Evolutionary conservation across 768 basidiomycete species (phyloP).

Genomic region (Multifurca ochricompacta): DNA sequence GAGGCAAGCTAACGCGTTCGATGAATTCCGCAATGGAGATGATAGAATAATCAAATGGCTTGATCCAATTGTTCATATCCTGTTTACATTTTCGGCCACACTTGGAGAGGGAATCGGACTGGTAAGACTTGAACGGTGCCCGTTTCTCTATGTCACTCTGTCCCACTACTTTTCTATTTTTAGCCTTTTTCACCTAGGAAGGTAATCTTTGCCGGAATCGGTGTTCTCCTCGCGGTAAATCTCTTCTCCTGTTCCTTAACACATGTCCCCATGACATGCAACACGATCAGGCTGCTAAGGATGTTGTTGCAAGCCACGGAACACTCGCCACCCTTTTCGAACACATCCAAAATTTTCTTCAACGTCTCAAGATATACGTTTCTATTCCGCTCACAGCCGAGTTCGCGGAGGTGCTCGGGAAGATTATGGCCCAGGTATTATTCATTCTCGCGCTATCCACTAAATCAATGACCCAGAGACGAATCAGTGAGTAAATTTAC

Average conservation of each 20-base stretch:
- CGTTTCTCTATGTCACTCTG: too few relatives aligned
- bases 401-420: too few relatives aligned
- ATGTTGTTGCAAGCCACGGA: neutral
- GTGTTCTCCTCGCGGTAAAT: too few relatives aligned
- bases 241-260: too few relatives aligned
- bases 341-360: neutral
- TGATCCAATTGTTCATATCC: neutral
- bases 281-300: neutral
- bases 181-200: too few relatives aligned
- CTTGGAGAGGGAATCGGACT: neutral
- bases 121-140: too few relatives aligned
- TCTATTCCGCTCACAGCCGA: neutral
- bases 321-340: neutral
- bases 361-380: too few relatives aligned
- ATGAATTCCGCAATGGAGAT: neutral
- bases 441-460: too few relatives aligned
- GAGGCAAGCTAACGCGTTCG: neutral
- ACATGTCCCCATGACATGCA: too few relatives aligned
- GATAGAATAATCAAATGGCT: neutral
- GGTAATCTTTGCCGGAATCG: too few relatives aligned
- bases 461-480: neutral
- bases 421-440: too few relatives aligned
- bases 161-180: too few relatives aligned
- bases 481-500: neutral
- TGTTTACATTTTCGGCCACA: neutral